A percentile compares a stretch with the other conserved stretches of the same genome.
These are phyloP conservation scores for Puccinia novopanici DNA, from an alignment of 1,284 basidiomycete genomes.

Conservation along the genomic window DNA sequence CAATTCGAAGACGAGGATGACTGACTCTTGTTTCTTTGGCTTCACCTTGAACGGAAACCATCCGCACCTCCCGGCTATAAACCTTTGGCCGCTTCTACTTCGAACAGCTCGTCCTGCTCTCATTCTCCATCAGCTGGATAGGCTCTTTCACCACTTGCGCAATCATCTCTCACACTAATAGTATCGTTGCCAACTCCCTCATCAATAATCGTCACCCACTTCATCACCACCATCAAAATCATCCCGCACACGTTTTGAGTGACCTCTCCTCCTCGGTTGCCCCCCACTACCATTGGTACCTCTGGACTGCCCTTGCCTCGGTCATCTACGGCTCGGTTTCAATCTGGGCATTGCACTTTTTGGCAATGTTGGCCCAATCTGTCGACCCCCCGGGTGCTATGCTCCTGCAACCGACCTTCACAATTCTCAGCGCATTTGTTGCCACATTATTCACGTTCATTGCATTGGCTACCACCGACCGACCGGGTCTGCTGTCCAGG, in stretches of 20 bases:
- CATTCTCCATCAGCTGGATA: slow-evolving; percentile 45
- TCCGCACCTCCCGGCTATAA: not conserved
- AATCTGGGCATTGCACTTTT: slow-evolving; percentile 43
- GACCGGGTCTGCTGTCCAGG: slow-evolving; percentile 20
- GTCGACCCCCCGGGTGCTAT: slow-evolving; percentile 22
- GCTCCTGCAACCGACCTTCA: slow-evolving; percentile 21
- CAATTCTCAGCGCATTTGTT: slow-evolving; percentile 34
- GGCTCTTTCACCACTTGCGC: slow-evolving; percentile 42
- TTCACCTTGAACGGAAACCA: not conserved
- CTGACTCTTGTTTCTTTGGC: slow-evolving; percentile 19
- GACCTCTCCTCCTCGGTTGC: not conserved
- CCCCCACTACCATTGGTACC: slow-evolving; percentile 31
- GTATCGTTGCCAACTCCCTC: slow-evolving; percentile 10
- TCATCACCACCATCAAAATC: not conserved
- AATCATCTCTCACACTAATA: slow-evolving; percentile 46
- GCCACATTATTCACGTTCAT: slow-evolving; percentile 42
- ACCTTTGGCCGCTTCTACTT: not conserved
- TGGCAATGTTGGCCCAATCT: slow-evolving; percentile 44
- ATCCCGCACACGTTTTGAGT: not conserved
- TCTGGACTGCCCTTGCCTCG: slow-evolving; percentile 44
- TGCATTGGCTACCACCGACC: slow-evolving; percentile 33
- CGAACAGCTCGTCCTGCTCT: slow-evolving; percentile 35
- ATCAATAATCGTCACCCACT: not conserved
- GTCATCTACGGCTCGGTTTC: slow-evolving; percentile 42
- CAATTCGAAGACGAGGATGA: not conserved